Evolutionary conservation across 768 basidiomycete genomes (phyloP).

Genomic region (Phallus indusiatus): DNA sequence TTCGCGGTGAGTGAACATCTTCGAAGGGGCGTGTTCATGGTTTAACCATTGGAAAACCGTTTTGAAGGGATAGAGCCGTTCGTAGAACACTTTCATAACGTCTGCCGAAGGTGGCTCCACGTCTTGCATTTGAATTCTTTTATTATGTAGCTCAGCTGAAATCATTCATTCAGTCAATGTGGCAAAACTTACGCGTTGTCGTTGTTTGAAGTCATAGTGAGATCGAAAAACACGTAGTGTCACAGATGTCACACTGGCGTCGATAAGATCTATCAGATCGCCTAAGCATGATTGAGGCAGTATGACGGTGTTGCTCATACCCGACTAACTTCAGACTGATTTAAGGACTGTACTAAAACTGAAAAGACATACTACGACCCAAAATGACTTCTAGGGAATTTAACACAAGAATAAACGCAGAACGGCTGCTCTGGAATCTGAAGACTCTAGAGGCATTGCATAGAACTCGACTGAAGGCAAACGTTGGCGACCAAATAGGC

Average conservation of each 20-base stretch:
- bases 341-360: too few species aligned
- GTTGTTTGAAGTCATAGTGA: not conserved
- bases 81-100: conserved; percentile 74
- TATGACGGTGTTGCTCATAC: too few species aligned
- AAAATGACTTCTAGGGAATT: too few species aligned
- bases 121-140: conserved; percentile 12
- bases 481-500: too few species aligned
- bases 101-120: conserved; percentile 37
- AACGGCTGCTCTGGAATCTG: too few species aligned
- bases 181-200: conserved; percentile 1
- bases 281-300: too few species aligned
- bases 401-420: too few species aligned
- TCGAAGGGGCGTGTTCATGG: conserved; percentile 71
- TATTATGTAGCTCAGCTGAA: not conserved
- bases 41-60: conserved; percentile 93
- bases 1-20: conserved; percentile 87
- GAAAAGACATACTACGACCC: too few species aligned
- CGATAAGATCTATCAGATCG: too few species aligned
- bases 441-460: too few species aligned
- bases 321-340: too few species aligned
- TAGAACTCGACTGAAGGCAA: too few species aligned
- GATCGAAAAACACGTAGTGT: not conserved
- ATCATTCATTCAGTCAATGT: not conserved
- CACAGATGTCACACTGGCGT: not conserved
- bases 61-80: conserved; percentile 89